Evolutionary conservation across 2,329 filamentous ascomycete genomes (phyloP).

Genomic region (Trichoderma sp.): DNA sequence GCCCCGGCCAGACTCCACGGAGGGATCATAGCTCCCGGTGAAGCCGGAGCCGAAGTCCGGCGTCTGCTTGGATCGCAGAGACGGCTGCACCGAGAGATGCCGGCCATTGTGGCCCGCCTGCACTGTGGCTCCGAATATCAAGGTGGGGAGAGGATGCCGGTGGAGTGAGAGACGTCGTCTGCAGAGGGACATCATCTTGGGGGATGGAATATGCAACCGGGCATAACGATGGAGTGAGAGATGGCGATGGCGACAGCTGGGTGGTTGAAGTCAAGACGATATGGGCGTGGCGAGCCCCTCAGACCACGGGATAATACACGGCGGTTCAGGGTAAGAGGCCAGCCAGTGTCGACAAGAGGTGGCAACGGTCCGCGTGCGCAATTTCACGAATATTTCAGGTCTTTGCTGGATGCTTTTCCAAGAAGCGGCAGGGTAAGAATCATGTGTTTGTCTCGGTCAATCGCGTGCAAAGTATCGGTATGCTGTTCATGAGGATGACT

Average conservation of each 20-base stretch:
- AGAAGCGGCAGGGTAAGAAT: too few relatives aligned
- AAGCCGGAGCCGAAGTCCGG: conserved; percentile 60
- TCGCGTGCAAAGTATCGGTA: not conserved
- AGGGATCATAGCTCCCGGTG: conserved; percentile 61
- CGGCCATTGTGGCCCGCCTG: conserved; percentile 29
- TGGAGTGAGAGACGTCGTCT: conserved; percentile 1
- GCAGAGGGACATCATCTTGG: conserved; percentile 9
- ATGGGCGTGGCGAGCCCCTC: conserved; percentile 8
- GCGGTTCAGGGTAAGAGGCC: too few relatives aligned
- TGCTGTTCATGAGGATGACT: not conserved
- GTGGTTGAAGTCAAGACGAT: not conserved
- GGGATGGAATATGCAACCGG: not conserved
- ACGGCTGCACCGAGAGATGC: conserved; percentile 34
- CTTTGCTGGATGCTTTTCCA: too few relatives aligned
- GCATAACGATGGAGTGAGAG: not conserved
- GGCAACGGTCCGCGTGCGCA: too few relatives aligned
- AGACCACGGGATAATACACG: conserved; percentile 1
- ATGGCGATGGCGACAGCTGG: not conserved
- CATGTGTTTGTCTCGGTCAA: not conserved
- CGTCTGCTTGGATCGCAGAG: conserved; percentile 44
- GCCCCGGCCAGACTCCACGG: conserved; percentile 55
- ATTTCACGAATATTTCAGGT: too few relatives aligned
- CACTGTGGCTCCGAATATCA: not conserved
- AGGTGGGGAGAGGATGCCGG: conserved; percentile 2
- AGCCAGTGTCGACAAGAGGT: too few relatives aligned